Conservation (phyloP, 169 alveolate species). For the Perkinsus olseni region DNA sequence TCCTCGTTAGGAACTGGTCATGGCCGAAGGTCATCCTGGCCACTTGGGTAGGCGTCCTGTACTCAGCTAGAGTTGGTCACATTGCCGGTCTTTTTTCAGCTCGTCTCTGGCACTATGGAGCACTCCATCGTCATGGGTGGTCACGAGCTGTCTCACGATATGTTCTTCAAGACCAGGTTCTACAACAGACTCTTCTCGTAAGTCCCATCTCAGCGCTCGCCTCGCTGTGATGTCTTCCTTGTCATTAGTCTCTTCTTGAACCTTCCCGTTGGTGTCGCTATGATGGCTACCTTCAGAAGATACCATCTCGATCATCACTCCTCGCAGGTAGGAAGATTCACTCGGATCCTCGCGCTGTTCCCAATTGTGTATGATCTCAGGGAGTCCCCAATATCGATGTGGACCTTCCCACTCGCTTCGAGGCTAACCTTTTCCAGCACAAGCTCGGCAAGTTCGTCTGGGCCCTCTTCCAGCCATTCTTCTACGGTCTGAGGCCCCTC, state of each 20-base stretch:
- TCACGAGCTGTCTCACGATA: conserved; percentile 54
- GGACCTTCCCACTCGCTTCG: conserved; percentile 36
- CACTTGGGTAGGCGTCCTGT: not conserved
- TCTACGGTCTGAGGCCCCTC: conserved; percentile 53
- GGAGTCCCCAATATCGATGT: conserved; percentile 35
- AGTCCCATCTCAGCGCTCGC: conserved; percentile 41
- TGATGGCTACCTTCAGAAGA: not conserved
- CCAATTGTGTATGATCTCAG: not conserved
- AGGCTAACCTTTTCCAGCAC: conserved; percentile 34
- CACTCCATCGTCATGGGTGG: conserved; percentile 46
- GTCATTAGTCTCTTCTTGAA: not conserved
- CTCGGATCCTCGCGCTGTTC: not conserved
- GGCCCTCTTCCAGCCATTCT: conserved; percentile 33
- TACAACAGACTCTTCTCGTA: conserved; percentile 33
- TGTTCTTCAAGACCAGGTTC: conserved; percentile 29
- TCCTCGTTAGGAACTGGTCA: conserved; percentile 7
- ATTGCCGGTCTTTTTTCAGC: not conserved
- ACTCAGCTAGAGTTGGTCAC: not conserved
- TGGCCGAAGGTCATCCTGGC: not conserved
- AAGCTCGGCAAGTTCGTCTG: conserved; percentile 35
- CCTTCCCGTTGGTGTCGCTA: not conserved
- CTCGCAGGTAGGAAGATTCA: not conserved
- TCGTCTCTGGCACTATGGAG: conserved; percentile 47
- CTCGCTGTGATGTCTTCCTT: conserved; percentile 32
- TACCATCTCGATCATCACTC: conserved; percentile 66